phyloP scores from a whole-genome alignment of 805 yeast genomes.

The Saccharomycopsis sp. region DNA sequence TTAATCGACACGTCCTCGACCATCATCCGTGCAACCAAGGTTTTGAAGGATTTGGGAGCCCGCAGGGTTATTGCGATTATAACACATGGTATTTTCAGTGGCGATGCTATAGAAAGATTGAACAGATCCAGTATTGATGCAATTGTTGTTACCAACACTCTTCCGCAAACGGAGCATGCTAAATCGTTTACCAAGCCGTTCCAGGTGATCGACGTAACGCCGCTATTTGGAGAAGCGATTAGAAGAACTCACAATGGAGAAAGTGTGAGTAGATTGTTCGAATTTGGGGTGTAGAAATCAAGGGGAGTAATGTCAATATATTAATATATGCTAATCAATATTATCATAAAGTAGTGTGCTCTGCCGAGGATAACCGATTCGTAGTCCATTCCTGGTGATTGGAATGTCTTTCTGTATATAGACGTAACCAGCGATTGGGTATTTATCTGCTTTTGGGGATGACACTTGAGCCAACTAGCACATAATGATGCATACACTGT shows the following conservation, averaged over 20 bases:
- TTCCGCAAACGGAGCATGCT: conserved; percentile 67
- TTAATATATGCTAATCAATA: not conserved
- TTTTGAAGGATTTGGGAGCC: conserved; percentile 92
- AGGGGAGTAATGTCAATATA: not conserved
- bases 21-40: conserved; percentile 83
- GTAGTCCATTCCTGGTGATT: too few species aligned
- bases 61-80: conserved; percentile 76
- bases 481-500: too few species aligned
- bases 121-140: conserved; percentile 67
- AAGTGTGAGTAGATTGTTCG: conserved; percentile 87
- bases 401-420: too few species aligned
- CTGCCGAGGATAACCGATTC: too few species aligned
- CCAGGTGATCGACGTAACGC: conserved; percentile 80
- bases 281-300: conserved; percentile 49
- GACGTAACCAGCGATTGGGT: too few species aligned
- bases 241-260: conserved; percentile 97
- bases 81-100: conserved; percentile 90
- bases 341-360: too few species aligned
- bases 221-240: conserved; percentile 89
- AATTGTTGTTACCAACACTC: conserved; percentile 82
- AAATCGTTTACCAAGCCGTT: conserved; percentile 48
- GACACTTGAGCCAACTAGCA: too few species aligned
- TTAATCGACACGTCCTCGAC: conserved; percentile 91
- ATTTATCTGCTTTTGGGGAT: too few species aligned
- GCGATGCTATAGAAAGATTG: conserved; percentile 77